Evolutionary conservation across 768 basidiomycete genomes (phyloP), one percentile per base, ranked within the genome.

Genomic region (Boletales sp.): DNA sequence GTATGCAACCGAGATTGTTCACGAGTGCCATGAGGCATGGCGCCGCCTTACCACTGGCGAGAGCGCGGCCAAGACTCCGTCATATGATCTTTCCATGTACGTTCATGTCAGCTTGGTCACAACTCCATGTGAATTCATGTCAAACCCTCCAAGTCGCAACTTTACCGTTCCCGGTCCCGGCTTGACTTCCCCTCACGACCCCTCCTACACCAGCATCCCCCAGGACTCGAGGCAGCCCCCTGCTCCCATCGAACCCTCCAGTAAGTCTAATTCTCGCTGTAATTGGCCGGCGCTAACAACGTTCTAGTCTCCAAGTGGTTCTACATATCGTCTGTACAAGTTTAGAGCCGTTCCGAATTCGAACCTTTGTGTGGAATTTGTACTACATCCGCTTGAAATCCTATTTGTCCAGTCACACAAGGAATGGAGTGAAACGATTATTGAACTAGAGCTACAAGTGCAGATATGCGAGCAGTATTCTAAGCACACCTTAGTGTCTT

Each of bases 21-120:
- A 97, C 71, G 97, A 99, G 70, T 94, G 91, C 73, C 87, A 98
- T 68, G 97, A 98, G 70, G 90, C 97, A 34, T 99, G 97, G 97
- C 90, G 93, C 64, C 90, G 90, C 64, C 82, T 99, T 60, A 79
- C 94, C 69, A 74, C 72, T 45, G 92, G 94, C 54, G 89, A 97
- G 57, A 75, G 70, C 54, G 81, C 84, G 37, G 82, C 86, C 54
- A 87, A 85, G 74, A 87, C 85, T 15, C 54, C 81, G 40, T 67
- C 72, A 40, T 86, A 87, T 69, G 87, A 93, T 50, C 64, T 97
- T 51, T 84, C 89, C 54, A 93, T 94, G 95, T 97, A 60, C 48
- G 90, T 75, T 15, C 15, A 8, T 27, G 15, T 43, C 32, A 6
- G 10, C 30, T 40, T 40, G 15, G 24, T 36, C 17, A 37, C 12